Evolutionary conservation across 371 early-diverging fungal species (phyloP).

Genomic region (Globomyces sp.): DNA sequence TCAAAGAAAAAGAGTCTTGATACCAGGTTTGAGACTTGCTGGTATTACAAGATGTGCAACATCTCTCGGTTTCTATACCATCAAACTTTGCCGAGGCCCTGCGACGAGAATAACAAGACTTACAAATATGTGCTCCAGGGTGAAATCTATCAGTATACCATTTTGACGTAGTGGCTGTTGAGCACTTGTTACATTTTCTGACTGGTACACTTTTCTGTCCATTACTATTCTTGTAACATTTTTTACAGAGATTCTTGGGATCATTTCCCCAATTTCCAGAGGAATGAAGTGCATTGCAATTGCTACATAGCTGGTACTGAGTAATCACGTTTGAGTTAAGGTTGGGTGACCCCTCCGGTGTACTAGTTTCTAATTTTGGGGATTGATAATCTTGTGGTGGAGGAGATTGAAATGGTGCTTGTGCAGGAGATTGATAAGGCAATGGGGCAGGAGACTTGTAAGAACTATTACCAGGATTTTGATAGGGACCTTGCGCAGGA

Average conservation of each 20-base stretch:
- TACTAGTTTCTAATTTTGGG: neutral
- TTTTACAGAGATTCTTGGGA: neutral
- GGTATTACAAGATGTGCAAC: neutral
- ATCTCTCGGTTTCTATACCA: neutral
- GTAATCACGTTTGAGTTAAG: constrained; percentile 1
- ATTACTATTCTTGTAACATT: constrained; percentile 1
- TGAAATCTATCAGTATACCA: constrained; percentile 10
- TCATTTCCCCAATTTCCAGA: constrained; percentile 4
- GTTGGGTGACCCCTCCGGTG: neutral
- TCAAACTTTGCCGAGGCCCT: neutral
- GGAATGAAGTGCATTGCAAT: neutral
- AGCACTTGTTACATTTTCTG: constrained; percentile 13
- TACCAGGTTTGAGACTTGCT: too few species aligned
- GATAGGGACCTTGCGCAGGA: neutral
- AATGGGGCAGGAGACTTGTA: neutral
- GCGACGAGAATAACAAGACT: constrained; percentile 8
- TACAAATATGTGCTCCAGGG: constrained; percentile 15
- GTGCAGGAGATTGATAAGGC: neutral
- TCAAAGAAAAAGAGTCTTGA: too few species aligned
- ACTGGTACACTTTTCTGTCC: neutral
- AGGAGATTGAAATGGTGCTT: constrained; percentile 1
- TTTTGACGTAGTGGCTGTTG: constrained; percentile 4
- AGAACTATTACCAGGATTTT: neutral
- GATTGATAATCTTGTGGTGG: neutral
- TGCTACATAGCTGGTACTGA: neutral